Evolutionary conservation across 2,329 filamentous ascomycete species (phyloP), one percentile per base, ranked within the genome.

Genomic region (Fusarium brevicatenulatum): DNA sequence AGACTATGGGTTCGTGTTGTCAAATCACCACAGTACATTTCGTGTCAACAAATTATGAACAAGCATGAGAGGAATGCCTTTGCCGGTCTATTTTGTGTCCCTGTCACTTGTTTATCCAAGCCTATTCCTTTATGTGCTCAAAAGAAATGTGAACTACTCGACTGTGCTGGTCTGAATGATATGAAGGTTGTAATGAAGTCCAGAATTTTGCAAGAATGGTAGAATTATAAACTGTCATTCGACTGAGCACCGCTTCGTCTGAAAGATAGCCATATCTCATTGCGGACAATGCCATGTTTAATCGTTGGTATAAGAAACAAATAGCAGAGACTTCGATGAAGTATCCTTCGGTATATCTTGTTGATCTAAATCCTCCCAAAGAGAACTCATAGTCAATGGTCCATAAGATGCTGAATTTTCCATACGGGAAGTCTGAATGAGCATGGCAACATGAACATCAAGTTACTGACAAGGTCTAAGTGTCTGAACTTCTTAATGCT

Each of bases 1-100:
- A 57, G 69, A 49, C 47, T 70, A 70, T 70, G 59, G 66, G 68
- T 72, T 67, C 50, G 70, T 40, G 39, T 36, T 52, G 54, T 64
- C 53, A 60, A 61, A 46, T 25, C 40, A 59, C 52, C 54, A 55
- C 57, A 47, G 44, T 18, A 58, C 16, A 54, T 44, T 44, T 19
- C 23, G 34, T 28, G n/a, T 25, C 16, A 25, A 47, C 57, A 54
- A 23, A 43, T 23, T 36, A 39, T 59, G 32, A 21, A 47, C 44
- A 21, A 39, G 13, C 44, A 12, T 42, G 40, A 52, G 25, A 21
- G 13, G 7, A 21, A 34, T 32, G 43, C 8, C 13, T 10, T 25
- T 28, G 30, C 36, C 25, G 18, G 16, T 58, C 34, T 37, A 19
- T 23, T 25, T n/a, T 49, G 15, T 18, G 34, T 39, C 32, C 23